Conservation (phyloP, 1,139 yeast species). For the Scheffersomyces quercinus region DNA sequence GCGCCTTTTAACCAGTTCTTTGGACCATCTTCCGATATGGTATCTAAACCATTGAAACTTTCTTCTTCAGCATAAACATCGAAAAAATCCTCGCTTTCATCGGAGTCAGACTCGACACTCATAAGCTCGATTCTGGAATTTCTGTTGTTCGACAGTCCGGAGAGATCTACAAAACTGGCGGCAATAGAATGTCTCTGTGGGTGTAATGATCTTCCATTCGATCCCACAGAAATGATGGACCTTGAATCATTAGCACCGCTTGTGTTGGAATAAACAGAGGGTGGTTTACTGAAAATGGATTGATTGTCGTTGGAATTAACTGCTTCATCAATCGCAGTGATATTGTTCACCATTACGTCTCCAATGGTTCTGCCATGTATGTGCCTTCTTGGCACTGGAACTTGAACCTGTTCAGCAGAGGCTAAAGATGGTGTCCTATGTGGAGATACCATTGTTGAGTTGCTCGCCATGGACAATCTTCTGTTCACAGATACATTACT, state of each 20-base stretch:
- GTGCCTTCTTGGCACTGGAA: neutral
- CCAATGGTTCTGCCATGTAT: conserved; percentile 54
- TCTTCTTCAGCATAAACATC: conserved; percentile 23
- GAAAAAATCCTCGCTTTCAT: conserved; percentile 39
- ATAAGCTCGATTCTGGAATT: conserved; percentile 53
- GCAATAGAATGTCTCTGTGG: conserved; percentile 35
- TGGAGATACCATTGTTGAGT: conserved; percentile 15
- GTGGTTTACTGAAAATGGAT: conserved; percentile 17
- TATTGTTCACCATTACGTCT: conserved; percentile 61
- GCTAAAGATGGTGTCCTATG: conserved; percentile 22
- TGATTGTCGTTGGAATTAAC: conserved; percentile 24
- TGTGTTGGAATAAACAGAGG: conserved; percentile 16
- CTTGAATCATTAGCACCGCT: conserved; percentile 13
- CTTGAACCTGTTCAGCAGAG: conserved; percentile 18
- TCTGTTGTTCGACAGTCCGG: conserved; percentile 30
- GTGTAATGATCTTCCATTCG: conserved; percentile 2
- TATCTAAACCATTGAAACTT: conserved; percentile 18
- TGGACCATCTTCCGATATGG: conserved; percentile 46
- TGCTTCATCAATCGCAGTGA: conserved; percentile 61
- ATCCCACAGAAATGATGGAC: conserved; percentile 14
- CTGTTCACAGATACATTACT: conserved; percentile 24
- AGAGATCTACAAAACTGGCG: conserved; percentile 28
- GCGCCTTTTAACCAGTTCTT: conserved; percentile 92
- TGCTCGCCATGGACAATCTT: conserved; percentile 25
- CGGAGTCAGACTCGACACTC: conserved; percentile 44